Conservation (phyloP, 1,139 yeast species). For the Yamadazyma conglobata region DNA sequence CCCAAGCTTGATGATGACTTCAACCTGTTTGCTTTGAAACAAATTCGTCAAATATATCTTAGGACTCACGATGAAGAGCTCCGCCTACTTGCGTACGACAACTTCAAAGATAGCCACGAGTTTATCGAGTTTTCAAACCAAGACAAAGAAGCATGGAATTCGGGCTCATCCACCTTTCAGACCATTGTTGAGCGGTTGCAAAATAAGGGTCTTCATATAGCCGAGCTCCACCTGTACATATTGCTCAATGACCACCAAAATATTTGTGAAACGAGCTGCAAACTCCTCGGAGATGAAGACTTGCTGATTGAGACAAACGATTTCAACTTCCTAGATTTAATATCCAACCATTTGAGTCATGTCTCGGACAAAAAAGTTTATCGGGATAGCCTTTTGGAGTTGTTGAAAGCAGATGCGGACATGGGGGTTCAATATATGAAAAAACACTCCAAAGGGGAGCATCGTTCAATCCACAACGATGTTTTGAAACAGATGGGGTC, state of each 20-base stretch:
- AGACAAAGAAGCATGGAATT: slow-evolving; percentile 15
- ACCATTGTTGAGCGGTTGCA: slow-evolving; percentile 8
- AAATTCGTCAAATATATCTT: slow-evolving; percentile 8
- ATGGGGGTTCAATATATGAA: slow-evolving; percentile 31
- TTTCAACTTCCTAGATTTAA: slow-evolving; percentile 12
- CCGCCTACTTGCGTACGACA: slow-evolving; percentile 12
- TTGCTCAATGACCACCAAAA: slow-evolving; percentile 13
- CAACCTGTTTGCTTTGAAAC: slow-evolving; percentile 8
- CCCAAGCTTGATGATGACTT: slow-evolving; percentile 8
- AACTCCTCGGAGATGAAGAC: slow-evolving; percentile 11
- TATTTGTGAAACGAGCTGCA: slow-evolving; percentile 14
- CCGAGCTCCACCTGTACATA: slow-evolving; percentile 13
- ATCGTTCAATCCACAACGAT: slow-evolving; percentile 26
- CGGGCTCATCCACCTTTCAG: slow-evolving; percentile 4
- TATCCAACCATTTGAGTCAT: slow-evolving; percentile 15
- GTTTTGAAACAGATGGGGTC: slow-evolving; percentile 28
- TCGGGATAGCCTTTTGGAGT: slow-evolving; percentile 23
- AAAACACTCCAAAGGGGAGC: slow-evolving; percentile 22
- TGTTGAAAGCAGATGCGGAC: slow-evolving; percentile 27
- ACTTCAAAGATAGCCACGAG: slow-evolving; percentile 8
- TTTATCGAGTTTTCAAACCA: slow-evolving; percentile 12
- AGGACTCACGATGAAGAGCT: slow-evolving; percentile 8
- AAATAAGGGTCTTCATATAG: slow-evolving; percentile 7
- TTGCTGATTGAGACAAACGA: slow-evolving; percentile 3
- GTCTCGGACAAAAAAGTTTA: slow-evolving; percentile 23